A percentile compares a stretch with the other conserved stretches of the same genome.
Evolutionary conservation across 1,284 basidiomycete genomes (phyloP).

Genomic region (Tausonia pullulans): DNA sequence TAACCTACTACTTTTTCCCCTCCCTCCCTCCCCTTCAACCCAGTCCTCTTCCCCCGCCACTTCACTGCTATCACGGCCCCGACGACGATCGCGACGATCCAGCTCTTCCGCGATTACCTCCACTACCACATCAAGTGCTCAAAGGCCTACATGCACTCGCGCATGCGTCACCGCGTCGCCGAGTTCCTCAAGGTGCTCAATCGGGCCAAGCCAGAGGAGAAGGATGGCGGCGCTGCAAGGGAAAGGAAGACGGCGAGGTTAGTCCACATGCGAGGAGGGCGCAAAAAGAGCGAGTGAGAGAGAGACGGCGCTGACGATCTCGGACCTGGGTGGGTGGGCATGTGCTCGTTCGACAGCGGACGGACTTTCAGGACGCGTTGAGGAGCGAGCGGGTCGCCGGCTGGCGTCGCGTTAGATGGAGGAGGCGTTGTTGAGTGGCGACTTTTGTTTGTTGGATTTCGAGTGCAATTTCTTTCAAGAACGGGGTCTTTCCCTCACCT

Average conservation of each 20-base stretch:
- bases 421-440: background rate
- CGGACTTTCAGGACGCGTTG: slow-evolving; percentile 33
- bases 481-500: background rate
- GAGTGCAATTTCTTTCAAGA: background rate
- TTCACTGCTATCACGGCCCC: slow-evolving; percentile 63
- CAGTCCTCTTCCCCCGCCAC: slow-evolving; percentile 92
- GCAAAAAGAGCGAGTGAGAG: background rate
- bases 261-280: slow-evolving; percentile 25
- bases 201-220: slow-evolving; percentile 89
- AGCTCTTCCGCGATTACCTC: slow-evolving; percentile 94
- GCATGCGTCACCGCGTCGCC: slow-evolving; percentile 87
- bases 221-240: slow-evolving; percentile 38
- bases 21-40: background rate
- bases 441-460: background rate
- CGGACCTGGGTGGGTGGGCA: background rate
- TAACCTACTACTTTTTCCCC: slow-evolving; percentile 1
- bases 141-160: slow-evolving; percentile 98
- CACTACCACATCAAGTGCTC: slow-evolving; percentile 99
- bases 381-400: slow-evolving; percentile 4
- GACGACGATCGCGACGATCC: slow-evolving; percentile 88
- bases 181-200: slow-evolving; percentile 98
- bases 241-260: slow-evolving; percentile 90
- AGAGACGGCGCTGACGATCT: background rate
- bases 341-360: slow-evolving; percentile 20
- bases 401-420: background rate